A percentile compares a stretch with the other conserved stretches of the same genome.
phyloP scores from a whole-genome alignment of 257 asterid species.

The Solanum habrochaites region DNA sequence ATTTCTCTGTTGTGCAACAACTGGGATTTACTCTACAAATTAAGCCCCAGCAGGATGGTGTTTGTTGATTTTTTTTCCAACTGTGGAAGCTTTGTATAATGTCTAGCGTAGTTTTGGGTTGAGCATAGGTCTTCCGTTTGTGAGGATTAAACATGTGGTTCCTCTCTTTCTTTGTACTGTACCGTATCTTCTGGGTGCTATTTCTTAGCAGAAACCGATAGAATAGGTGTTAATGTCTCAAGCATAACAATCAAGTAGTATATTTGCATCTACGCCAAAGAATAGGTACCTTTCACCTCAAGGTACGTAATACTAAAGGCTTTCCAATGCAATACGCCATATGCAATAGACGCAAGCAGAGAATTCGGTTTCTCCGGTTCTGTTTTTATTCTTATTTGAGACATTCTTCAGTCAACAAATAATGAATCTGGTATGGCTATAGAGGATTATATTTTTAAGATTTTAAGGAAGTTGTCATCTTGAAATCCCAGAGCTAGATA shows the following conservation, averaged over 20 bases:
- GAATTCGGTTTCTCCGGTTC: not conserved
- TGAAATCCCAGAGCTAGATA: not conserved
- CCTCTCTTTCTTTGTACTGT: not conserved
- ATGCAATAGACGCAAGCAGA: not conserved
- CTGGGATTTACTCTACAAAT: not conserved
- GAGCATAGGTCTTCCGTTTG: not conserved
- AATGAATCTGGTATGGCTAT: not conserved
- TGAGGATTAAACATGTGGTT: not conserved
- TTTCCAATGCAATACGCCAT: not conserved
- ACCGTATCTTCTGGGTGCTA: not conserved
- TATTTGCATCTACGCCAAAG: not conserved
- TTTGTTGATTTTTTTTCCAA: not conserved
- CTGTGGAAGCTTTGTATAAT: not conserved
- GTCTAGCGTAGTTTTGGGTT: not conserved
- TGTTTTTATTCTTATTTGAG: not conserved
- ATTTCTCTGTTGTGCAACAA: not conserved
- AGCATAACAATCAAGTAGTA: not conserved
- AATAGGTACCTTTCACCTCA: not conserved
- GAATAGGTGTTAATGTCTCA: too few relatives aligned
- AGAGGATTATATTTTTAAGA: not conserved
- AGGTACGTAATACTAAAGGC: not conserved
- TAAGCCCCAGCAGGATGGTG: not conserved
- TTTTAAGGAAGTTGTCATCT: too few relatives aligned
- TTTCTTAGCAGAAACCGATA: not conserved
- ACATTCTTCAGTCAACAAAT: not conserved